Evolutionary conservation across 495 filamentous ascomycete species (phyloP), one percentile per base, ranked within the genome.

Genomic region (Penicillium pulvis): DNA sequence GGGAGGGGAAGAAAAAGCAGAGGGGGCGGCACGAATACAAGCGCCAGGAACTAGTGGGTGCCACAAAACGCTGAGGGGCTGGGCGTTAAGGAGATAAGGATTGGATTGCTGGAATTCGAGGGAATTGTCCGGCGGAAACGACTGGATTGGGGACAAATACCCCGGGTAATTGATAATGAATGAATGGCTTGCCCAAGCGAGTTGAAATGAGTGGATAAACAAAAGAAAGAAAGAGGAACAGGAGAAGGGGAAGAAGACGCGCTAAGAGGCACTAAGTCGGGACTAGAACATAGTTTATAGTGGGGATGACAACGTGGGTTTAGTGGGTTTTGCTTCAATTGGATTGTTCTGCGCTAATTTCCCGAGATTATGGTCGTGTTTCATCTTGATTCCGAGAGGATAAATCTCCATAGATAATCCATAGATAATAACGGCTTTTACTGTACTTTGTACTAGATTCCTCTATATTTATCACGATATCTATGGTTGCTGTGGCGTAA

Each of bases 1-100:
- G 39, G 39, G 46, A 31, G 31, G 49, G 49, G 31, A 39, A 51
- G 20, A 23, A 23, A 23, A 23, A 23, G 20, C 20, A 48, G 45
- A 48, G 24, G 24, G 23, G 20, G 46, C 35, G 31, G 49, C 49
- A 52, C 49, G 31, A 52, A 31, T 17, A 17, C 23, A 41, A 39
- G 30, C 31, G 30, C 49, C 19, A 36, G 35, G 49, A 52, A 52
- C 35, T 52, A 52, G 49, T 26, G 49, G 17, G 49, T 52, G 49
- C 49, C 49, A 52, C 49, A 52, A 36, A 52, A 20, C 11, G 12
- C 31, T 19, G 30, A 51, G 31, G 28, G 47, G 35, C 46, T 28
- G 24, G 31, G 9, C 19, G 44, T 4, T 23, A 52, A 30, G 26
- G 49, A 39, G 28, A 45, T 17, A 10, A 19, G 26, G 31, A 51